These are phyloP conservation scores for Gastrodia elata DNA, from an alignment of 106 monocot genomes.

Conservation along the genomic window DNA sequence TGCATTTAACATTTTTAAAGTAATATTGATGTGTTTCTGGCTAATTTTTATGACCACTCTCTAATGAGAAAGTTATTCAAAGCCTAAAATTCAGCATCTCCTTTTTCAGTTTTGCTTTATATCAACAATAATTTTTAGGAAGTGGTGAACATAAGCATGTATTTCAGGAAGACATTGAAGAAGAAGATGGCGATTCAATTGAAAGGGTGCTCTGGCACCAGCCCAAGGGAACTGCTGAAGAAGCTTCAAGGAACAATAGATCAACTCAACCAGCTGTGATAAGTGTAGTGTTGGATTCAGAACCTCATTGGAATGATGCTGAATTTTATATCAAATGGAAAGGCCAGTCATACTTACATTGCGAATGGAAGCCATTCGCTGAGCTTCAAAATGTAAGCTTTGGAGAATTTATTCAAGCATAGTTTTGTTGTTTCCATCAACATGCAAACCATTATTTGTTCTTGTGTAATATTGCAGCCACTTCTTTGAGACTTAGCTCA, in stretches of 20 bases:
- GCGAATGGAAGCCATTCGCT: slow-evolving; percentile 74
- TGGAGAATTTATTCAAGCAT: neutral
- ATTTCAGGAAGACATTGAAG: slow-evolving; percentile 66
- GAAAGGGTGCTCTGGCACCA: slow-evolving; percentile 96
- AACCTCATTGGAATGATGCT: slow-evolving; percentile 71
- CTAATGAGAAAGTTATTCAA: neutral
- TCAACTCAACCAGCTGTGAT: slow-evolving; percentile 51
- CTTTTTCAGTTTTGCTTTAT: neutral
- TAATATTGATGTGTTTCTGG: neutral
- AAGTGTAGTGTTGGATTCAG: slow-evolving; percentile 29
- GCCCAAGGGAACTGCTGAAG: slow-evolving; percentile 62
- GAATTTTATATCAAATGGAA: slow-evolving; percentile 98
- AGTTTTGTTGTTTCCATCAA: neutral
- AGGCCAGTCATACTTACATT: slow-evolving; percentile 92
- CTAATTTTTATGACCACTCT: neutral
- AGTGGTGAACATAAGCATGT: slow-evolving; percentile 9
- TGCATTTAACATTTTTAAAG: neutral
- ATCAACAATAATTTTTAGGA: neutral
- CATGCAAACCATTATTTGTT: neutral
- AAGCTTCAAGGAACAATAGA: slow-evolving; percentile 52
- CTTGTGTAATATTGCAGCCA: neutral
- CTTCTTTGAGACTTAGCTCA: neutral
- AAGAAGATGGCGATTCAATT: slow-evolving; percentile 90
- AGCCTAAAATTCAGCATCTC: neutral
- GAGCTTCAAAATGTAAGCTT: slow-evolving; percentile 84